Conservation (phyloP, 352 stramenopile genomes). For the Blastocystis sp. region DNA sequence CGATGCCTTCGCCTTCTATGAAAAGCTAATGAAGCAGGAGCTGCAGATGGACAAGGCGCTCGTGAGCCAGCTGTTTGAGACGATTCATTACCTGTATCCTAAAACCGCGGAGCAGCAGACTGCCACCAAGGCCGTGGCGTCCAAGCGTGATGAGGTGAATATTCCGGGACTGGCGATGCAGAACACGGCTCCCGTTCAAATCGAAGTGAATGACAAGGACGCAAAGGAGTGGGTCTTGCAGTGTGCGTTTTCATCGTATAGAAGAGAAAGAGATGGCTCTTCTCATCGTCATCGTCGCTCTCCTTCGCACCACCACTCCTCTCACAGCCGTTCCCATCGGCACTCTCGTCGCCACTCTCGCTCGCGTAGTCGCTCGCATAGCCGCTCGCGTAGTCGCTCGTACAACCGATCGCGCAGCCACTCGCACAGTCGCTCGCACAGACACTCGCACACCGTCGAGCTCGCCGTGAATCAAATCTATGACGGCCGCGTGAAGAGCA, state of each 20-base stretch:
- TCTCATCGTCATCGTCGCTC: conserved; percentile 21
- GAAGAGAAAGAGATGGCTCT: not conserved
- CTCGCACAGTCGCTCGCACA: conserved; percentile 5
- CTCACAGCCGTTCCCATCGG: not conserved
- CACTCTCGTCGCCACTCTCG: not conserved
- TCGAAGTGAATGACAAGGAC: not conserved
- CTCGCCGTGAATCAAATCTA: conserved; percentile 87
- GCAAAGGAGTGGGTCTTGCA: not conserved
- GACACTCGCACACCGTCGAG: not conserved
- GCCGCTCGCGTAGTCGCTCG: not conserved
- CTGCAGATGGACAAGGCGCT: conserved; percentile 11
- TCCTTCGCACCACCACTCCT: not conserved
- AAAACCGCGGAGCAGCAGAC: not conserved
- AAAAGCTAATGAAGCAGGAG: conserved; percentile 1
- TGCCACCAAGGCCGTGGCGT: not conserved
- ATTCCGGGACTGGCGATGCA: not conserved
- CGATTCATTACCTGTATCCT: conserved; percentile 54
- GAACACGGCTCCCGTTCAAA: not conserved
- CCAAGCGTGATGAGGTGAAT: not conserved
- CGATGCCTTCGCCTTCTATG: not conserved
- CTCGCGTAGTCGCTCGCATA: not conserved
- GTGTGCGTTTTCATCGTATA: not conserved
- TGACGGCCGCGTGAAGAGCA: conserved; percentile 84
- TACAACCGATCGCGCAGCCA: not conserved
- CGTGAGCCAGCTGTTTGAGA: conserved; percentile 15